Conservation (phyloP, 306 rosid species). For the Gastrolobium bilobum region DNA sequence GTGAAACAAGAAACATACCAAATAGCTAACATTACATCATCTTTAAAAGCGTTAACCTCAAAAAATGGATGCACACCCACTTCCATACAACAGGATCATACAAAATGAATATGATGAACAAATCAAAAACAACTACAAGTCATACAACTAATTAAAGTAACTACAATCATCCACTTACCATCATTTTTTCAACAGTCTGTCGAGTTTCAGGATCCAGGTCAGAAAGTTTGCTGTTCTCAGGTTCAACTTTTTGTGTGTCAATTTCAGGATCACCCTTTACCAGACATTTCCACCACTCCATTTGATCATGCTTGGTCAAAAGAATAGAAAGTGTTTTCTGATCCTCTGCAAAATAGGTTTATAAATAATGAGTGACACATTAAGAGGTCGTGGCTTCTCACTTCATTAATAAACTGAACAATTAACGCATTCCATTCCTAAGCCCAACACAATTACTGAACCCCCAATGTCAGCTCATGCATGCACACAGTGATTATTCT, state of each 20-base stretch:
- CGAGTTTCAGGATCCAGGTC: slow-evolving; percentile 94
- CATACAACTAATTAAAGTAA: neutral
- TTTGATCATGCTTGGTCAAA: slow-evolving; percentile 91
- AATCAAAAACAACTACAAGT: neutral
- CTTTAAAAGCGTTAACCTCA: neutral
- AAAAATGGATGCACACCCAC: neutral
- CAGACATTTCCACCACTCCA: slow-evolving; percentile 97
- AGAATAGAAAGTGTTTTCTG: slow-evolving; percentile 78
- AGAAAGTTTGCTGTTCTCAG: slow-evolving; percentile 85
- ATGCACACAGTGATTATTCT: slow-evolving; percentile 5
- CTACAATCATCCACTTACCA: slow-evolving; percentile 60
- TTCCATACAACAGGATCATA: neutral
- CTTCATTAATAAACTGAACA: neutral
- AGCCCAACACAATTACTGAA: too few species aligned
- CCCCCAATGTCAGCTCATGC: neutral
- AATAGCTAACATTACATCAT: neutral
- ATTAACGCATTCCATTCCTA: too few species aligned
- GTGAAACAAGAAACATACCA: neutral
- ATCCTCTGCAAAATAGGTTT: slow-evolving; percentile 78
- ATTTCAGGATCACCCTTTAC: slow-evolving; percentile 93
- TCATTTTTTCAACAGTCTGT: slow-evolving; percentile 93
- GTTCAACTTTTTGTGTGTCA: slow-evolving; percentile 94
- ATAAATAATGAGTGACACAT: neutral
- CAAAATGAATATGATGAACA: neutral
- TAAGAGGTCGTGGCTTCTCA: slow-evolving; percentile 2